phyloP scores from a whole-genome alignment of 73 alveolate genomes.

The Diophrys appendiculata region DNA sequence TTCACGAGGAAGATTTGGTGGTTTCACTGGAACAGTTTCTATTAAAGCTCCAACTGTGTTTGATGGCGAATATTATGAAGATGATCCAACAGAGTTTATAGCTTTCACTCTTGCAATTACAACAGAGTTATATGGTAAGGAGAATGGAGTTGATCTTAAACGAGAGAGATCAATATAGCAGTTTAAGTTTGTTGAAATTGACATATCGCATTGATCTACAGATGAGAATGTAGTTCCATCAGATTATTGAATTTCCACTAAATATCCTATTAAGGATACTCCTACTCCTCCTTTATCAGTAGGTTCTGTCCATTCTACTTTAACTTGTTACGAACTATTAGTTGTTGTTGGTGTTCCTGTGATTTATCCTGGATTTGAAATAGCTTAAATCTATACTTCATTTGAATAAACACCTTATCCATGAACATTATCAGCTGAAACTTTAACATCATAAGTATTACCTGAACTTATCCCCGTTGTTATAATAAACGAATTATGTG shows the following conservation, averaged over 20 bases:
- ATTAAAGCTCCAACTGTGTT: background rate
- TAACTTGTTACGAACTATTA: background rate
- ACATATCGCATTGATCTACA: too few species aligned
- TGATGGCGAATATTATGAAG: background rate
- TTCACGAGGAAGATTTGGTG: constrained; percentile 28
- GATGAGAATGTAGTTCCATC: too few species aligned
- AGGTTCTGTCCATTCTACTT: constrained; percentile 18
- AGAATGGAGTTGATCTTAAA: constrained; percentile 9
- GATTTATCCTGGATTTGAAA: constrained; percentile 38
- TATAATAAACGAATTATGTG: background rate
- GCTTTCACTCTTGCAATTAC: constrained; percentile 9
- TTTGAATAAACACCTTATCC: constrained; percentile 59
- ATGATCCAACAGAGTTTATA: background rate
- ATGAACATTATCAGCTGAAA: constrained; percentile 41
- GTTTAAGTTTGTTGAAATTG: background rate
- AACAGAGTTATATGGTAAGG: background rate
- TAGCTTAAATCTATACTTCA: constrained; percentile 23
- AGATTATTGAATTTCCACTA: background rate
- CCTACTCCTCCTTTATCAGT: constrained; percentile 16
- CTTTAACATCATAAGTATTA: constrained; percentile 25
- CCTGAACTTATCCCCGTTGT: constrained; percentile 31
- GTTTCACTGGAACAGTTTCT: constrained; percentile 3
- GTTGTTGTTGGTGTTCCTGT: constrained; percentile 13
- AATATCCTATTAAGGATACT: background rate
- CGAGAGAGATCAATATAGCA: background rate